phyloP scores from a whole-genome alignment of 306 rosid species.

The Begonia loranthoides region DNA sequence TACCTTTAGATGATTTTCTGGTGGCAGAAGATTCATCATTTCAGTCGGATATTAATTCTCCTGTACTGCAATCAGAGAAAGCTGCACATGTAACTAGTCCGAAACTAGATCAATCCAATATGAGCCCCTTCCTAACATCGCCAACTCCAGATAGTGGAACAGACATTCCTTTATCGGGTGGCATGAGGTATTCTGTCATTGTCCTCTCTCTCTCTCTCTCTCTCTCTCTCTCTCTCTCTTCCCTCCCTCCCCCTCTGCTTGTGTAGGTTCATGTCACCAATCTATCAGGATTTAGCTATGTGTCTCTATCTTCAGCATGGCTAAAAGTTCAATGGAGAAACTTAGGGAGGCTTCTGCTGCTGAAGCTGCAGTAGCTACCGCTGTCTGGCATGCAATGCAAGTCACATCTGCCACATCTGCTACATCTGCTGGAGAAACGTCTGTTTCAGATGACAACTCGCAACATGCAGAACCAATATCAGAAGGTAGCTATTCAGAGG shows the following conservation, averaged over 20 bases:
- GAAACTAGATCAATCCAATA: constrained; percentile 32
- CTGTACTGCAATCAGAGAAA: constrained; percentile 45
- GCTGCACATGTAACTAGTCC: constrained; percentile 42
- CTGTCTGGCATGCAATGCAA: constrained; percentile 93
- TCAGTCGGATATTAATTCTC: constrained; percentile 44
- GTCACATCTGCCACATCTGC: constrained; percentile 38
- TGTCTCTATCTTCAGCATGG: constrained; percentile 32
- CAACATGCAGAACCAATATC: constrained; percentile 70
- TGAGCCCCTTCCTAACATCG: constrained; percentile 18
- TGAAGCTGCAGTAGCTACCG: constrained; percentile 95
- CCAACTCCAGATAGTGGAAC: constrained; percentile 33
- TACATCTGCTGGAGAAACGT: constrained; percentile 61
- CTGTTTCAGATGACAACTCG: constrained; percentile 71
- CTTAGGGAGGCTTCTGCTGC: constrained; percentile 99
- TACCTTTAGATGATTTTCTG: constrained; percentile 68
- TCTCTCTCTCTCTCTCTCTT: constrained; percentile 10
- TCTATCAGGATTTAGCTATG: background rate
- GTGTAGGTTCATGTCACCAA: no score
- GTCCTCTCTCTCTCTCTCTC: background rate
- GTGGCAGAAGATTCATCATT: constrained; percentile 79
- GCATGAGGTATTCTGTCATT: constrained; percentile 43
- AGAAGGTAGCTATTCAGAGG: constrained; percentile 92
- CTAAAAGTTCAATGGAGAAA: constrained; percentile 81
- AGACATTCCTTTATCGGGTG: constrained; percentile 38
- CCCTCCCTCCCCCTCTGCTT: no score